Evolutionary conservation across 1,284 basidiomycete species (phyloP), one percentile per base, ranked within the genome.

Genomic region (Mycosarcoma maydis): DNA sequence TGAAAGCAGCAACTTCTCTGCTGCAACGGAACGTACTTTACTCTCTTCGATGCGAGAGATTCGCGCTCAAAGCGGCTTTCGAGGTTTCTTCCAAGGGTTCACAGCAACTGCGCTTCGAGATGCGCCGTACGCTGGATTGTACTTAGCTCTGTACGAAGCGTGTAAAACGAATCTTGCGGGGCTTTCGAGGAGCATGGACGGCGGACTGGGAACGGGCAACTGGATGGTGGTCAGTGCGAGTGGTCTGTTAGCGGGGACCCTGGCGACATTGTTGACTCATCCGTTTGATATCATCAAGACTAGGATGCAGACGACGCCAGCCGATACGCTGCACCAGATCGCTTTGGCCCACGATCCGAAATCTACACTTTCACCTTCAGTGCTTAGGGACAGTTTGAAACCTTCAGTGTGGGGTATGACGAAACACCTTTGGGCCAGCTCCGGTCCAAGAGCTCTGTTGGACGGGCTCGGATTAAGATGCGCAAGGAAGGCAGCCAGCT

Each of bases 101-200:
- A 83, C 91, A 27, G 92, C 94, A 0, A 94, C 94, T 1, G 92
- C 93, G 0, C 84, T 95, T 20, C 87, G 95, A 32, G 95, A 98
- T 80, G 95, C 95, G 3, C 96, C 95, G 0, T 95, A 97, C 76
- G 94, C 95, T 0, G 95, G 95, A 0, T 82, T 98, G 8, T 99
- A 97, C 74, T 86, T 98, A 17, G 88, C 94, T 0, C 88, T 90
- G 48, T 98, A 99, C 81, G 95, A 80, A 50, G 70, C 62, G 22
- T 45, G 58, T 38, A 81, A 81, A 52, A 56, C 56, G 7, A 42
- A 58, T 24, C 68, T 80, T 6, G 48, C 65, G n/a, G 23, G 48
- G 1, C 32, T 56, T 7, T 59, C 58, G 10, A 33, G 39, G 22
- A 20, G 45, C 16, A 14, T 57, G 14, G 26, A 47, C n/a, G 43